Conservation (phyloP, 73 alveolate species). For the Paraurostyla sp. region DNA sequence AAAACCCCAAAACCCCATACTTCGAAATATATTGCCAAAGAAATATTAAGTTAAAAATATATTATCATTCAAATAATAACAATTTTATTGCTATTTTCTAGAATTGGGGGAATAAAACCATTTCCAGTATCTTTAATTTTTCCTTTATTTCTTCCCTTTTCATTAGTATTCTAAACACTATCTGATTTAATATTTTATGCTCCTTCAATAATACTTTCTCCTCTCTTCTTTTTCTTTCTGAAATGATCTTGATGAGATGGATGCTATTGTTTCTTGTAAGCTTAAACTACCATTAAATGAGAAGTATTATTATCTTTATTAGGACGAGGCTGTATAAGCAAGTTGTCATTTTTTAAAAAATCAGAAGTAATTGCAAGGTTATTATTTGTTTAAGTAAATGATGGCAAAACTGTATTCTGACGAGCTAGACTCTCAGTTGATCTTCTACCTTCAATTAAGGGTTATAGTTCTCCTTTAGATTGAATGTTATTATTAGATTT, state of each 20-base stretch:
- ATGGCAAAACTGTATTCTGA: neutral
- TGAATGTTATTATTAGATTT: no score
- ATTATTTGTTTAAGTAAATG: neutral
- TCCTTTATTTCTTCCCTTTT: no score
- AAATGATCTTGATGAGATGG: neutral
- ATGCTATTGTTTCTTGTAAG: slow-evolving; percentile 1
- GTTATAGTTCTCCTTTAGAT: neutral
- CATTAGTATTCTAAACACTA: no score
- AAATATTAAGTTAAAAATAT: no score
- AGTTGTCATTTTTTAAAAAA: neutral
- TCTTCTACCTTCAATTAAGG: neutral
- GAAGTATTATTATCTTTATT: neutral
- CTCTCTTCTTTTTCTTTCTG: neutral
- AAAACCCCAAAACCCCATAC: no score
- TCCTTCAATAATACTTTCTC: slow-evolving; percentile 33
- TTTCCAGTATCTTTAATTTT: no score
- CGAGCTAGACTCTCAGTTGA: neutral
- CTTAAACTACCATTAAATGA: slow-evolving; percentile 11
- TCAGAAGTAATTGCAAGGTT: neutral
- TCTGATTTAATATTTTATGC: no score
- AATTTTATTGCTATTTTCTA: no score
- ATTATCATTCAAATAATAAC: no score
- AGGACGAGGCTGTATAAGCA: slow-evolving; percentile 1
- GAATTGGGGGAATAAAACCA: no score
- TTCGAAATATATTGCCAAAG: no score